Base-by-base conservation (phyloP, 2,329 filamentous ascomycete species). In the Monilinia fructigena region DNA sequence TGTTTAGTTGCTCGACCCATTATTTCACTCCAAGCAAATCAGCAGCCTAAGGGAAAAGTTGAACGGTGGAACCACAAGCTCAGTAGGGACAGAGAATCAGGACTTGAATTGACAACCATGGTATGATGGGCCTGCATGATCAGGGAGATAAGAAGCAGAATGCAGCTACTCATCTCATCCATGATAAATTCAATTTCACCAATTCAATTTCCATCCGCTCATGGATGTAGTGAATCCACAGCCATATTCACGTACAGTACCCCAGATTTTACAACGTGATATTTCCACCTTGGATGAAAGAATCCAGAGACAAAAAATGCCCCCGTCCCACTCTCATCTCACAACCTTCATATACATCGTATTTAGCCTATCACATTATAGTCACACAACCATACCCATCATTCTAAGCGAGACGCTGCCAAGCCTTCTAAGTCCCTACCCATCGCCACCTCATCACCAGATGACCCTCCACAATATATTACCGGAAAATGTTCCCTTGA, bases 401-500 rank as follows among this genome's bases (percentile, higher is more conserved):
- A 11, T 16, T 38, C 14, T 50, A 26, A 50, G 45, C 58, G 45
- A 61, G 40, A 14, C 16, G 20, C 3, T 14, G 45, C 58, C 58
- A 61, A 61, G 58, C 53, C 28, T 18, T 3, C 6, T 6, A 35
- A 23, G 8, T n/a, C n/a, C 47, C 8, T 23, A 4, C 10, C 47
- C 47, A 50, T 23, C 47, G 11, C 47, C n/a, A 50, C 18, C 52
- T 28, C 50, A 26, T 52, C 40, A 23, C 26, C 56, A 59, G 45
- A 28, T 60, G 56, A 60, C 56, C 14, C 20, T 4, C 3, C 14
- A 26, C 48, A 35, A 60, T 60, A 50, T 60, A 60, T 45, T 12
- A 45, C 40, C 38, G 55, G 38, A 58, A 10, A 50, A 3, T 12
- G 5, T 45, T 23, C 26, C 55, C 55, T 58, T 3, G 7, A 45